A percentile compares a stretch with the other conserved stretches of the same genome.
Evolutionary conservation across 163 green algal species (phyloP).

Genomic region (Prototheca wickerhamii): DNA sequence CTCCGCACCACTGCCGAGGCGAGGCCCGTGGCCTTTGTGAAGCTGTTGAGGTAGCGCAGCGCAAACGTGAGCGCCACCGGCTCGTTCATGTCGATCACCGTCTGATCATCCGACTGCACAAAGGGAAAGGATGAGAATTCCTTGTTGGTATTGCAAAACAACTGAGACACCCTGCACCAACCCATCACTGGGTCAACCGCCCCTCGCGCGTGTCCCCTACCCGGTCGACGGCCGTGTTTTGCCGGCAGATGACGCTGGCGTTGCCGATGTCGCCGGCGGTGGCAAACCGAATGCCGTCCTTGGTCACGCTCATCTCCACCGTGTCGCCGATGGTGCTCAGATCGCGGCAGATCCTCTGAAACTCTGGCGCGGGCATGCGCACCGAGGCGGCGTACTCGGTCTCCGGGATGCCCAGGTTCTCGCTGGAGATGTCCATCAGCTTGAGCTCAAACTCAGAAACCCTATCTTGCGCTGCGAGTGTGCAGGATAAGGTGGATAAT

Average conservation of each 20-base stretch:
- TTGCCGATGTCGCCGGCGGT: constrained; percentile 87
- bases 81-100: constrained; percentile 75
- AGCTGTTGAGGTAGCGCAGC: constrained; percentile 86
- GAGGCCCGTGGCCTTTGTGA: constrained; percentile 72
- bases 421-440: constrained; percentile 96
- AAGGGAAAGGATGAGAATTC: neutral
- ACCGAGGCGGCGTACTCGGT: constrained; percentile 83
- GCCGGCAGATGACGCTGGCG: constrained; percentile 79
- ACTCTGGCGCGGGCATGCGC: constrained; percentile 61
- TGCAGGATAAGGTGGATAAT: neutral
- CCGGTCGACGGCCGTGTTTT: constrained; percentile 55
- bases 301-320: constrained; percentile 75
- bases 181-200: neutral
- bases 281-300: constrained; percentile 92
- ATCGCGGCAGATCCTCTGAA: constrained; percentile 69
- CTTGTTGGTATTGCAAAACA: no score
- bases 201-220: neutral
- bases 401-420: constrained; percentile 93
- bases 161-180: neutral
- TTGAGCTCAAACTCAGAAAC: constrained; percentile 96
- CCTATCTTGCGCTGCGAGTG: constrained; percentile 48
- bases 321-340: constrained; percentile 90
- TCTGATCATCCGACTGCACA: constrained; percentile 38
- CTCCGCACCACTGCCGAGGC: constrained; percentile 35
- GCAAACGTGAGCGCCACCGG: constrained; percentile 88